A percentile compares a stretch with the other conserved stretches of the same genome.
These are phyloP conservation scores for Bullera alba DNA, from an alignment of 768 basidiomycete genomes.

Conservation along the genomic window DNA sequence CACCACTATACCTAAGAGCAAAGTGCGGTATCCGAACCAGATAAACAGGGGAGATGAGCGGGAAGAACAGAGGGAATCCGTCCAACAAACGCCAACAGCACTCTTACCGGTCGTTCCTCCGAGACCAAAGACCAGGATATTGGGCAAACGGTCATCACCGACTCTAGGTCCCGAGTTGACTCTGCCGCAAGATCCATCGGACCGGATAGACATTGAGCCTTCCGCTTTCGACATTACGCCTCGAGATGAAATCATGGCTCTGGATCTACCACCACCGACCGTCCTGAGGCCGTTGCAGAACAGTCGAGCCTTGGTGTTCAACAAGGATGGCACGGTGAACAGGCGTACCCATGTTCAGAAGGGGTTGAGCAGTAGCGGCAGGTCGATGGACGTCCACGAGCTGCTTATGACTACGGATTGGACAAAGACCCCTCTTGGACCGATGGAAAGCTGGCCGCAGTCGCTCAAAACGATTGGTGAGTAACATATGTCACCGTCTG, in stretches of 20 bases:
- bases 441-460: constrained; percentile 34
- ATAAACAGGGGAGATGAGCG: background rate
- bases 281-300: background rate
- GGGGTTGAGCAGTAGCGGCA: constrained; percentile 1
- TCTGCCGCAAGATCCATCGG: background rate
- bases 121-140: background rate
- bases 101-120: background rate
- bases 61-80: background rate
- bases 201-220: background rate
- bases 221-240: constrained; percentile 1
- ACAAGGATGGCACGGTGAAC: constrained; percentile 25
- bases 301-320: constrained; percentile 18
- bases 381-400: constrained; percentile 23
- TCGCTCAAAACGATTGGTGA: constrained; percentile 32
- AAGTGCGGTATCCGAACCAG: constrained; percentile 1
- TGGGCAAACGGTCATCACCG: background rate
- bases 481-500: background rate
- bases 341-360: background rate
- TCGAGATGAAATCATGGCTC: constrained; percentile 14
- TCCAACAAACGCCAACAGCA: background rate
- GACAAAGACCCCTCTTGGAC: constrained; percentile 36
- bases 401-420: constrained; percentile 37
- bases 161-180: background rate
- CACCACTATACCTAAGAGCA: constrained; percentile 29
- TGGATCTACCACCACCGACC: constrained; percentile 7